Evolutionary conservation across 1,284 basidiomycete species (phyloP), one percentile per base, ranked within the genome.

Genomic region (Rhizoctonia solani): DNA sequence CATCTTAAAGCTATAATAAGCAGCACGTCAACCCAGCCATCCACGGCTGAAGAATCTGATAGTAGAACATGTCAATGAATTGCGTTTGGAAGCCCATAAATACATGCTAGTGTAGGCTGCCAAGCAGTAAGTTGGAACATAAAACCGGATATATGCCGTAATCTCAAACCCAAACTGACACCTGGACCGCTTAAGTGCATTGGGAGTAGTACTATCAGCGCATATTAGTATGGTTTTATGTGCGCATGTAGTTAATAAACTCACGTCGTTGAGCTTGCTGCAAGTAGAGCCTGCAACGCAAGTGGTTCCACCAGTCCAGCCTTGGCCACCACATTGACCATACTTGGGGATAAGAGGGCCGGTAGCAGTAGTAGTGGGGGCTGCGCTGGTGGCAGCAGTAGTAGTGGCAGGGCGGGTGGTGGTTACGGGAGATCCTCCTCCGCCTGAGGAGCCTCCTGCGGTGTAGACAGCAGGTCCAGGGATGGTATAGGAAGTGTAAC

Each of bases 401-500:
- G 58, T 46, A 5, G 56, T 19, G n/a, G 5, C 44, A 9, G 44
- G 8, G 44, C 6, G 11, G 44, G 13, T 46, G 29, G 34, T 1
- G 21, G 37, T 34, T 4, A 32, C 63, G 46, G 55, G 14, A 23
- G 54, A 16, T n/a, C n/a, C n/a, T n/a, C n/a, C n/a, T n/a, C n/a
- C n/a, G 34, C 3, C 19, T 25, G 66, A 34, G 21, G 54, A 34
- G 32, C 42, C 25, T n/a, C 54, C 50, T n/a, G 61, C 21, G 23
- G 56, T 49, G 61, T 46, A 66, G 6, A 29, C 32, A 21, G 41
- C 4, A 29, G 61, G 66, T 32, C 79, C 80, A 50, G 81, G 81
- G 41, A 81, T 75, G 0, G 76, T 79, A 75, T 82, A 82, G 54
- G 74, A 76, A 1, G 74, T 70, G 32, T 42, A 37, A 67, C 63